Evolutionary conservation across 192 early-diverging fungal species (phyloP), one percentile per base, ranked within the genome.

Genomic region (Coemansia nantahalensis): DNA sequence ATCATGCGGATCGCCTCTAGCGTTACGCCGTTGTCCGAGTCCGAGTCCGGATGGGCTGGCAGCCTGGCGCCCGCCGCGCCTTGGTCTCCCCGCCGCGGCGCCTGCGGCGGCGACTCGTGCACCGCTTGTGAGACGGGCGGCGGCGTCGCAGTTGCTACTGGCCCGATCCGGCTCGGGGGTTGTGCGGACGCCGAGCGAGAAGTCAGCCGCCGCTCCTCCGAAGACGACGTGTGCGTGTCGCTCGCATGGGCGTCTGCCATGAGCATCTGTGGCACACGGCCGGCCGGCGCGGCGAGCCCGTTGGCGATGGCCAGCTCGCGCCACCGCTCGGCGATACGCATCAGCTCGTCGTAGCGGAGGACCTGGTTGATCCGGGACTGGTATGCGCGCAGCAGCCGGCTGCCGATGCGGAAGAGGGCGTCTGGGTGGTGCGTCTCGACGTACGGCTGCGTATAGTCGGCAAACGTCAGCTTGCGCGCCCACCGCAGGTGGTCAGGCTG

Each of bases 401-500:
- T 65, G 39, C 73, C 73, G 10, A 77, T 61, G 57, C 62, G 73
- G 58, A 77, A 77, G 56, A 77, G 54, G 35, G 66, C 62, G 39
- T 77, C 73, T 4, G 73, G 73, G 26, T 77, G 73, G 22, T 57
- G 51, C 14, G 73, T 77, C 32, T 77, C 73, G 1, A 68, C 73
- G 14, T 77, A 77, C 10, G 73, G 73, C 50, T 77, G 73, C 21
- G 73, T 77, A 37, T 68, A 68, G 46, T 77, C 73, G 24, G 65
- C 66, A 67, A 65, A 77, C 19, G 73, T 65, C 48, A 77, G 62
- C 62, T 77, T 77, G 38, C 73, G 73, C 0, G 73, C 62, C 73
- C 73, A 77, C 23, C 73, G 60, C 55, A 77, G 39, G 22, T 77
- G 73, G 39, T 77, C 73, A 4, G 73, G 57, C 62, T 77, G 73